Evolutionary conservation across 2,329 filamentous ascomycete genomes (phyloP).

Genomic region (Colletotrichum sidae): DNA sequence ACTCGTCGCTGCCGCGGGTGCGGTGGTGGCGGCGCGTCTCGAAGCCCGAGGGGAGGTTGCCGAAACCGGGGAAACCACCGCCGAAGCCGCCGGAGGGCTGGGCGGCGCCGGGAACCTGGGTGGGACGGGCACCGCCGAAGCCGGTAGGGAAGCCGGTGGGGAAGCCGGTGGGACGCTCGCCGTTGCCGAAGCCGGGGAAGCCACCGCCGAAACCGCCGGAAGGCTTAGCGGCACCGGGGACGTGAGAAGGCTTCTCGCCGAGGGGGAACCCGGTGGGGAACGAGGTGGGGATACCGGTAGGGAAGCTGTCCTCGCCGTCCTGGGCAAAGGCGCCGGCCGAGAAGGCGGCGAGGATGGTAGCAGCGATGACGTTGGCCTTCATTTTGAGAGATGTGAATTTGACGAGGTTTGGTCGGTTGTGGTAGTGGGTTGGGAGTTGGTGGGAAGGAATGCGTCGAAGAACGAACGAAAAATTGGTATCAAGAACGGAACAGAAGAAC

Average conservation of each 20-base stretch:
- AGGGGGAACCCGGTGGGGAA: constrained; percentile 20
- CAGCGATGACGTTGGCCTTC: constrained; percentile 34
- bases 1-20: neutral
- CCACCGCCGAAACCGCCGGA: constrained; percentile 17
- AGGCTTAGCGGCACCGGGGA: constrained; percentile 16
- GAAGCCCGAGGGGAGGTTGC: constrained; percentile 30
- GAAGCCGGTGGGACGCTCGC: constrained; percentile 1
- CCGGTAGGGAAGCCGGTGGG: constrained; percentile 9
- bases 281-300: constrained; percentile 24
- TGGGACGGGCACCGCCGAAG: constrained; percentile 24
- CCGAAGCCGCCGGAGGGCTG: constrained; percentile 29
- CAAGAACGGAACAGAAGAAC: constrained; percentile 36
- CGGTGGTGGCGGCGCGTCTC: constrained; percentile 28
- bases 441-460: constrained; percentile 7
- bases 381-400: constrained; percentile 17
- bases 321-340: constrained; percentile 27
- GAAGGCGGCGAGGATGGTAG: constrained; percentile 33
- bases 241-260: constrained; percentile 11
- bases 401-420: constrained; percentile 2
- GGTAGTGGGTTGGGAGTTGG: neutral
- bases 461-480: constrained; percentile 22
- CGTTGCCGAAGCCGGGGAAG: constrained; percentile 14
- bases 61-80: constrained; percentile 22
- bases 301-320: constrained; percentile 9
- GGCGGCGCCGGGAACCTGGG: constrained; percentile 24